Percentiles rank a stretch among this genome's conserved stretches.
Evolutionary conservation across 78 protist species (phyloP).

Genomic region (Cavenderia fasciculata): DNA sequence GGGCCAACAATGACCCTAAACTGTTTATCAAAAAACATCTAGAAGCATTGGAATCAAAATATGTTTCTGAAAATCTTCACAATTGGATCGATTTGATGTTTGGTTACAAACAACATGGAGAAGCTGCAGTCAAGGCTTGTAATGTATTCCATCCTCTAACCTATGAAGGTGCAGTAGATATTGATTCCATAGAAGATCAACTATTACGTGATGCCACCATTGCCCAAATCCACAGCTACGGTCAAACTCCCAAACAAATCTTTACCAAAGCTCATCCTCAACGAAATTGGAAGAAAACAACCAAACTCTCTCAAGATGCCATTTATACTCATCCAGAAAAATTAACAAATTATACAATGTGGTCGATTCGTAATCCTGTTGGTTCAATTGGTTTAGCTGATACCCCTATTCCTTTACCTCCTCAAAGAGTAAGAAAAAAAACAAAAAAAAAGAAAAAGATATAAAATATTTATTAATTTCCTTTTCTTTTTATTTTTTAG

Average conservation of each 20-base stretch:
- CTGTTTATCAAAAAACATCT: slow-evolving; percentile 71
- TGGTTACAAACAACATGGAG: slow-evolving; percentile 97
- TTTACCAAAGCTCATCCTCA: slow-evolving; percentile 92
- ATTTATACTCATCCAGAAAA: slow-evolving; percentile 41
- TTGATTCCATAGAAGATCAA: slow-evolving; percentile 84
- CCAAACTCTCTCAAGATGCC: background rate
- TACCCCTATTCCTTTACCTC: slow-evolving; percentile 43
- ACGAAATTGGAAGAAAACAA: slow-evolving; percentile 30
- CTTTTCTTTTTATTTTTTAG: background rate
- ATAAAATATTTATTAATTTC: background rate
- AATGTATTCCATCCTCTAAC: slow-evolving; percentile 94
- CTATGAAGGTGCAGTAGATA: slow-evolving; percentile 94
- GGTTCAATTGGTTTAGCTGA: slow-evolving; percentile 36
- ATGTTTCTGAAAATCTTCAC: slow-evolving; percentile 92
- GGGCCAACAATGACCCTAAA: slow-evolving; percentile 90
- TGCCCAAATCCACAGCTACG: slow-evolving; percentile 93
- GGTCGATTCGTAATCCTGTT: slow-evolving; percentile 35
- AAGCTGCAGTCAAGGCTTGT: slow-evolving; percentile 87
- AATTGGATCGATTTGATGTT: slow-evolving; percentile 99
- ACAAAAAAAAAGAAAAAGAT: background rate
- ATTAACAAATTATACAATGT: slow-evolving; percentile 26
- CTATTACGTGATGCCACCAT: slow-evolving; percentile 73
- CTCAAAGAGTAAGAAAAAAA: slow-evolving; percentile 23
- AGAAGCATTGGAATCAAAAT: slow-evolving; percentile 93
- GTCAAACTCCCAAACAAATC: slow-evolving; percentile 97